Conservation (phyloP, 2,329 filamentous ascomycete species). For the Fusarium stilboides region DNA sequence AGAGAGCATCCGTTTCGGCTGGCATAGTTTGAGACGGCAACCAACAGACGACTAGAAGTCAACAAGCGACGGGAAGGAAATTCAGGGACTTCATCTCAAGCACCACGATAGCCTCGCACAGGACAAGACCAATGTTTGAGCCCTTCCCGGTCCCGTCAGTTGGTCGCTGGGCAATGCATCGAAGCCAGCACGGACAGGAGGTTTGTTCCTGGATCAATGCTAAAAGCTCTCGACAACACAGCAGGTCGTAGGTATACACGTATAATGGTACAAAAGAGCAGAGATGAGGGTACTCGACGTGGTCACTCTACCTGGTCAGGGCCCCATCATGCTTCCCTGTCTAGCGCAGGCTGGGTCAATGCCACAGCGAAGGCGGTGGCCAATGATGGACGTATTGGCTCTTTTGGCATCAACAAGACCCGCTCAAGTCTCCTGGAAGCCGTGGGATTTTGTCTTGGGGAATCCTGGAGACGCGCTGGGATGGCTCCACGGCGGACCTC, state of each 20-base stretch:
- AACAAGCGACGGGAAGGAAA: slow-evolving; percentile 32
- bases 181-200: slow-evolving; percentile 35
- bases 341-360: slow-evolving; percentile 53
- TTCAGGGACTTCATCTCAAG: slow-evolving; percentile 37
- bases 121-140: slow-evolving; percentile 43
- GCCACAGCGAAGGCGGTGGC: slow-evolving; percentile 45
- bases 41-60: slow-evolving; percentile 13
- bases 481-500: slow-evolving; percentile 49
- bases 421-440: slow-evolving; percentile 47
- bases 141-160: slow-evolving; percentile 24
- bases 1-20: slow-evolving; percentile 26
- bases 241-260: not conserved
- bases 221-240: slow-evolving; percentile 16
- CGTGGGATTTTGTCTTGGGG: slow-evolving; percentile 50
- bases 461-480: slow-evolving; percentile 48
- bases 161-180: slow-evolving; percentile 35
- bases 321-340: slow-evolving; percentile 40
- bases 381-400: slow-evolving; percentile 47
- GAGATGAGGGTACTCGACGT: slow-evolving; percentile 25
- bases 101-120: slow-evolving; percentile 27
- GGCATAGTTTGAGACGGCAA: slow-evolving; percentile 22
- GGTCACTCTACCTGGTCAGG: slow-evolving; percentile 37
- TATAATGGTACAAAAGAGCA: slow-evolving; percentile 10
- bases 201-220: slow-evolving; percentile 37
- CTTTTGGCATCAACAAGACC: slow-evolving; percentile 51